phyloP scores from a whole-genome alignment of 1,139 yeast species.

The Saccharomyces hybrid region DNA sequence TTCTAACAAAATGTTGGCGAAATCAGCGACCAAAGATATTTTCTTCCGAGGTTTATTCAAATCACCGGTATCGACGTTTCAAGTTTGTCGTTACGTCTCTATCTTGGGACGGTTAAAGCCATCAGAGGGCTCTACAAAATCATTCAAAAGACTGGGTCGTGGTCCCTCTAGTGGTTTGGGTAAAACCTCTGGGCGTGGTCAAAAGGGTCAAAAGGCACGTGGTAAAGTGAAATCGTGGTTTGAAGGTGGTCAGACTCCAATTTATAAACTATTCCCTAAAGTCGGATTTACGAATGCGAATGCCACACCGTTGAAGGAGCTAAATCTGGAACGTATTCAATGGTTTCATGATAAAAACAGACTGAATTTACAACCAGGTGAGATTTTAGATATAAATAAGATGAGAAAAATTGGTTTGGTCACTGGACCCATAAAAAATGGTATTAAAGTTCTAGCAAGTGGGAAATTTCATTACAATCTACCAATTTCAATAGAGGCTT shows the following conservation, averaged over 20 bases:
- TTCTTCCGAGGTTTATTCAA: background rate
- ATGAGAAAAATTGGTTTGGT: conserved; percentile 63
- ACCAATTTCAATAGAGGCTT: conserved; percentile 70
- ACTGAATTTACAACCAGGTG: conserved; percentile 54
- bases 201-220: conserved; percentile 97
- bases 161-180: conserved; percentile 94
- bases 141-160: conserved; percentile 77
- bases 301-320: conserved; percentile 42
- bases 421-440: conserved; percentile 65
- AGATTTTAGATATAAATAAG: conserved; percentile 56
- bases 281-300: conserved; percentile 70
- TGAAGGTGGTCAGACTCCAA: conserved; percentile 99
- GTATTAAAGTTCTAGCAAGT: conserved; percentile 72
- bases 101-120: conserved; percentile 33
- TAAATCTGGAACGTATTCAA: conserved; percentile 54
- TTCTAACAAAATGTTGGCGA: background rate
- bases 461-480: conserved; percentile 52
- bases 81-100: conserved; percentile 26
- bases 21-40: background rate
- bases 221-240: conserved; percentile 86
- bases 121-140: conserved; percentile 34
- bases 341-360: conserved; percentile 62
- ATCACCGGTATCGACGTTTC: background rate
- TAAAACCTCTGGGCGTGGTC: conserved; percentile 95
- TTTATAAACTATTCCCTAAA: conserved; percentile 81